Evolutionary conservation across 371 early-diverging fungal genomes (phyloP), one percentile per base, ranked within the genome.

Genomic region (Syncephalastrum racemosum): DNA sequence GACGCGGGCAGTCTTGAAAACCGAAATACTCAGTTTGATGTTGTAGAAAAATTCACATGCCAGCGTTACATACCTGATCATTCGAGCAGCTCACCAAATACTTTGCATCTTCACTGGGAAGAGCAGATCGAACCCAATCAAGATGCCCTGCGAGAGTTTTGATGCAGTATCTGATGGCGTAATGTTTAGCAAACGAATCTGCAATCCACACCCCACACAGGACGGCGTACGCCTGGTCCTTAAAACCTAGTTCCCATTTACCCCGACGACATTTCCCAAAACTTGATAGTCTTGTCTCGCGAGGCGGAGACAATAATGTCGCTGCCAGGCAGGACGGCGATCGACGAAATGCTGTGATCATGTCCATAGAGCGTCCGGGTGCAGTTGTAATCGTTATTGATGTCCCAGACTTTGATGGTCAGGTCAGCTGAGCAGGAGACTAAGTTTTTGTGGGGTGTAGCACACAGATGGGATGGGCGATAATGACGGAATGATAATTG

Each of bases 381-480:
- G 64, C 92, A 92, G 60, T 86, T 82, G 73, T 93, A 95, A 46
- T 91, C 92, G 62, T 87, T 83, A 39, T 85, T 75, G 5, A 82
- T 63, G 63, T 94, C 95, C 95, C 95, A 96, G 10, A 96, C 64
- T 50, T 94, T 90, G 68, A 96, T 82, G 15, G 89, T 85, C 50
- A 94, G 73, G 73, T 96, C 96, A 22, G 89, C 87, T 3, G 95
- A 93, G 64, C 92, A 92, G 4, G 93, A 88, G 4, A 86, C 93
- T 86, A 54, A 18, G 24, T 31, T 31, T 31, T 31, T 31, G 36
- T 31, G 36, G 36, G 36, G 36, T 31, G 36, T 31, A 31, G 36
- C 10, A 31, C 36, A 31, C 36, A 31, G 36, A 31, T 31, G 36
- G 36, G 36, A 31, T 31, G 36, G 8, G 36, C 36, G 36, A 31